Evolutionary conservation across 768 basidiomycete genomes (phyloP).

Genomic region (Tricholoma hemisulphureum): DNA sequence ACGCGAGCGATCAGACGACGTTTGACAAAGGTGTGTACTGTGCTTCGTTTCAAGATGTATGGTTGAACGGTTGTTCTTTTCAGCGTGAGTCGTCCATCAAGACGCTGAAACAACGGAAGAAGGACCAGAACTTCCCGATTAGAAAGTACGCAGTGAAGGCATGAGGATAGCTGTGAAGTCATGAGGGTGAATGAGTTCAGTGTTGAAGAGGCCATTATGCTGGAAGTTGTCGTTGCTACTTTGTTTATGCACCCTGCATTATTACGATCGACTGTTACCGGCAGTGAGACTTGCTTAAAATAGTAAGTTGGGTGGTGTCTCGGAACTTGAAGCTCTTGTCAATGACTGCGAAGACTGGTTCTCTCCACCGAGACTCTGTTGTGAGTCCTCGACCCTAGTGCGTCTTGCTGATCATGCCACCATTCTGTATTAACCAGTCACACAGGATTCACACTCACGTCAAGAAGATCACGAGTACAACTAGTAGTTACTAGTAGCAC

Average conservation of each 20-base stretch:
- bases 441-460: too few relatives aligned
- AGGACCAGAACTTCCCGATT: conserved; percentile 88
- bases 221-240: conserved; percentile 19
- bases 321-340: too few relatives aligned
- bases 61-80: not conserved
- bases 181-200: conserved; percentile 37
- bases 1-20: conserved; percentile 97
- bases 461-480: too few relatives aligned
- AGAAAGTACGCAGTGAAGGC: conserved; percentile 97
- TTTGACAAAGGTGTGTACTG: conserved; percentile 72
- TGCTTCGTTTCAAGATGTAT: not conserved
- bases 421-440: too few relatives aligned
- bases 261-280: conserved; percentile 14
- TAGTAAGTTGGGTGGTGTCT: too few relatives aligned
- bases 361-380: too few relatives aligned
- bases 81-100: conserved; percentile 83
- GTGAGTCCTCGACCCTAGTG: too few relatives aligned
- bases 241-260: conserved; percentile 20
- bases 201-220: conserved; percentile 12
- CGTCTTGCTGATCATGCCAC: too few relatives aligned
- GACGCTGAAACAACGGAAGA: conserved; percentile 94
- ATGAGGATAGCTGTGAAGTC: conserved; percentile 88
- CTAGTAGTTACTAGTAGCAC: too few relatives aligned
- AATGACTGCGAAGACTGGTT: too few relatives aligned
- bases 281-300: too few relatives aligned